Evolutionary conservation across 768 basidiomycete genomes (phyloP).

Genomic region (Lactarius hatsudake): DNA sequence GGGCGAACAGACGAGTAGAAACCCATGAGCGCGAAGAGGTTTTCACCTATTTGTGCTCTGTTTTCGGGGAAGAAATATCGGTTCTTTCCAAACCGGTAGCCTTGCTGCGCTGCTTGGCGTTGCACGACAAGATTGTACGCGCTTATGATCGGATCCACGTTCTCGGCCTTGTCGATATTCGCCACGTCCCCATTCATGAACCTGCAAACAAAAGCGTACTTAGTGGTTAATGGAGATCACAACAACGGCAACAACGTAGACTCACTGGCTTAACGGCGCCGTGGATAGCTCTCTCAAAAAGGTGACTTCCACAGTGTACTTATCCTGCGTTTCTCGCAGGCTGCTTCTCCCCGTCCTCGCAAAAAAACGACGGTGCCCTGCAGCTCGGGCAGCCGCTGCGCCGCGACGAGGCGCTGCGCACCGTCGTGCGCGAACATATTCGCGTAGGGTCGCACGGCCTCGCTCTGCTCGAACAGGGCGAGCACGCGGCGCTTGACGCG

Average conservation of each 20-base stretch:
- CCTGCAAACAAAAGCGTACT: conserved; percentile 34
- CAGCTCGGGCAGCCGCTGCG: conserved; percentile 38
- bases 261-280: conserved; percentile 37
- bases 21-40: conserved; percentile 46
- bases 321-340: conserved; percentile 39
- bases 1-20: conserved; percentile 54
- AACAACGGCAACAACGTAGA: not conserved
- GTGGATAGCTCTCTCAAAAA: conserved; percentile 34
- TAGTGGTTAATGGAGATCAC: not conserved
- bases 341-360: conserved; percentile 41
- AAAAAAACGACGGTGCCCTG: conserved; percentile 36
- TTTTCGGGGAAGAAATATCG: conserved; percentile 57
- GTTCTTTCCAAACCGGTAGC: conserved; percentile 62
- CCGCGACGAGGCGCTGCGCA: conserved; percentile 43
- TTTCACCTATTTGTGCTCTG: conserved; percentile 34
- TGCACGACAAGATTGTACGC: conserved; percentile 65
- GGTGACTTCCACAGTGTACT: conserved; percentile 41
- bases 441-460: conserved; percentile 37
- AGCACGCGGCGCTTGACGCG: conserved; percentile 51
- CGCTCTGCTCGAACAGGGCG: conserved; percentile 47
- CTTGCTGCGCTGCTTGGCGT: conserved; percentile 51
- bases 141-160: conserved; percentile 56
- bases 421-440: conserved; percentile 51
- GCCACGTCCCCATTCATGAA: conserved; percentile 54
- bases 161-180: conserved; percentile 45